phyloP scores from a whole-genome alignment of 768 basidiomycete species.

The Lentinus tigrinus region DNA sequence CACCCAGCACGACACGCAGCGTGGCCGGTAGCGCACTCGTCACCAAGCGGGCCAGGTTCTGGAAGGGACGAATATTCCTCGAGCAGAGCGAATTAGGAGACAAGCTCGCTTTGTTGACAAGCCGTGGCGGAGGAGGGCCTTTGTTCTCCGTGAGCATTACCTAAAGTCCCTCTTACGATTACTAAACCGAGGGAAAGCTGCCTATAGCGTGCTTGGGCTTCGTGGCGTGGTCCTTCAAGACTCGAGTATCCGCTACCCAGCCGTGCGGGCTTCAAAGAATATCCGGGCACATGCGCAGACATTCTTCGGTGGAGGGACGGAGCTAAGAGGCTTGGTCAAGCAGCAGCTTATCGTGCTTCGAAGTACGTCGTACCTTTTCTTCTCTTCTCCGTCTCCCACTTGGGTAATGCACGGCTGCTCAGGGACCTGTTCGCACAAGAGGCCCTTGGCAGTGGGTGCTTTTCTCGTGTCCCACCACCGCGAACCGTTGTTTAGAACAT shows the following conservation, averaged over 20 bases:
- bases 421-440: conserved; percentile 1
- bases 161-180: background rate
- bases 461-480: background rate
- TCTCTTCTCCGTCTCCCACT: background rate
- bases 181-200: background rate
- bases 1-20: background rate
- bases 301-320: background rate
- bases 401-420: background rate
- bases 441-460: conserved; percentile 1
- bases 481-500: background rate
- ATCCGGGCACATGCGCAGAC: background rate
- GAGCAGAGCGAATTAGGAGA: background rate
- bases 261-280: background rate
- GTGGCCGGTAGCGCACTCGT: background rate
- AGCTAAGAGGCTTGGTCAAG: background rate
- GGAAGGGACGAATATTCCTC: background rate
- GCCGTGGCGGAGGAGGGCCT: conserved; percentile 2
- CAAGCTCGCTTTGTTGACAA: background rate
- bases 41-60: background rate
- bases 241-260: background rate
- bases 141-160: conserved; percentile 1
- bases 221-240: conserved; percentile 7
- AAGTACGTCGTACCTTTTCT: conserved; percentile 4
- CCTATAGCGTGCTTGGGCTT: conserved; percentile 1
- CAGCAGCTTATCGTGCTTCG: background rate